These are phyloP conservation scores for Coemansia sp. DNA, from an alignment of 371 early-diverging fungal genomes.

Conservation along the genomic window DNA sequence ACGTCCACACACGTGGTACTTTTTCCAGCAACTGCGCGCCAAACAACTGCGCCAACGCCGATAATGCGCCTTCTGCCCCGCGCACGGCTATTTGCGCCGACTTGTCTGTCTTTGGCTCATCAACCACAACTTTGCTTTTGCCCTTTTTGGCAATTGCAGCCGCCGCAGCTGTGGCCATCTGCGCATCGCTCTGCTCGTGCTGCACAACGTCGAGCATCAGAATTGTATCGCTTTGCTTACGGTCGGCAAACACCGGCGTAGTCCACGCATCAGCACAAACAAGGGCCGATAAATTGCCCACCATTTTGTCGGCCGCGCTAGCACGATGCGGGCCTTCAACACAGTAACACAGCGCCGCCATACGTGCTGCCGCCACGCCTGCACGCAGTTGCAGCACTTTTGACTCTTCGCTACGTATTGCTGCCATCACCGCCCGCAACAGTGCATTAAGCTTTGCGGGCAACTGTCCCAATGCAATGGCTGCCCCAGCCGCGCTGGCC, in stretches of 20 bases:
- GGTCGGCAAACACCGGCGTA: constrained; percentile 60
- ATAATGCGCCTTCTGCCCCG: constrained; percentile 77
- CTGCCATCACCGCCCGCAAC: constrained; percentile 84
- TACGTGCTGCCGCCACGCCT: constrained; percentile 51
- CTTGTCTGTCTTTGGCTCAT: constrained; percentile 51
- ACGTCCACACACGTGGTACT: constrained; percentile 81
- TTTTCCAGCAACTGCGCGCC: constrained; percentile 65
- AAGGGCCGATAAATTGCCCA: constrained; percentile 81
- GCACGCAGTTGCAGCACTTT: constrained; percentile 51
- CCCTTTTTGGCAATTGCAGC: constrained; percentile 51
- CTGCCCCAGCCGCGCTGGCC: constrained; percentile 81
- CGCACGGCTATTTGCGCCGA: constrained; percentile 69
- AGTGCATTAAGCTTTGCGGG: constrained; percentile 84
- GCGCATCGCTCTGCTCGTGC: constrained; percentile 41
- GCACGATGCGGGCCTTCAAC: neutral
- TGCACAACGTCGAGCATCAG: constrained; percentile 51
- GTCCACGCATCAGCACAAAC: constrained; percentile 78
- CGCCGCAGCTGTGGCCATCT: constrained; percentile 44
- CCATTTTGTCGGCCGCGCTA: constrained; percentile 79
- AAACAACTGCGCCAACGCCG: constrained; percentile 69
- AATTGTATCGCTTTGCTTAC: constrained; percentile 35
- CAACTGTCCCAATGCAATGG: constrained; percentile 72
- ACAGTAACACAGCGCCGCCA: constrained; percentile 52
- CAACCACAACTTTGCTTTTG: constrained; percentile 35
- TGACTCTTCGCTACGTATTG: constrained; percentile 62